Base-by-base conservation (phyloP, 176 grass and related monocot species). In the Dendrocalamus sinicus region DNA sequence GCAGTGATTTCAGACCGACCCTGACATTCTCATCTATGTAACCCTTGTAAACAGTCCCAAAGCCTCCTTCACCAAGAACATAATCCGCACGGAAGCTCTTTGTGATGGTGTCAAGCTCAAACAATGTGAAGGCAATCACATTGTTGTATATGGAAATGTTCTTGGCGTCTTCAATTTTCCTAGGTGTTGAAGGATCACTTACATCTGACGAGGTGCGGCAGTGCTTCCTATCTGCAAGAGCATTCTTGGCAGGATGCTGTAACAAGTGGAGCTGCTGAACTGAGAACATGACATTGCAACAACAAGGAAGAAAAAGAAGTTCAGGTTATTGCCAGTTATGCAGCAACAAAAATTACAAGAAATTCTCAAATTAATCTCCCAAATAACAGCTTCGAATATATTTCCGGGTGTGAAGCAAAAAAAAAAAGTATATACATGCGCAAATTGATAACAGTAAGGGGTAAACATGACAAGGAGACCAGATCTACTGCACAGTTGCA, bases 11-110 rank as follows among this genome's bases (percentile, higher is more conserved):
- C 62, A 99, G 86, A 24, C 96, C 92, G 46, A 99, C 94, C 68
- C 96, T 92, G 46, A 99, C 96, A 93, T 99, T 99, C 83, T 99
- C 96, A 70, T 99, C 96, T 92, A 99, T 99, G 35, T 99, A 99
- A 47, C 96, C 96, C 84, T 99, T 99, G 90, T 92, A 99, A 86
- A 99, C 96, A 3, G 96, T 96, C 67, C 96, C 96, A 80, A 99
- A 99, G 28, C 96, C 96, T 79, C 96, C 96, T 92, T 94, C 94
- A 22, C 96, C 96, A 79, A 99, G 96, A 70, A 96, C 89, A 81
- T 99, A 99, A 83, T 96, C 96, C 4, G 85, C 79, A 55, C 96
- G 93, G 85, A 99, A 99, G 82, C 90, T 96, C 90, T 99, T 99
- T 76, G 96, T 99, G 70, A 99, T 99, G 0, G 94, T 99, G 83